These are phyloP conservation scores for Diplodia sapinea DNA, from an alignment of 2,329 filamentous ascomycete genomes.

Conservation along the genomic window DNA sequence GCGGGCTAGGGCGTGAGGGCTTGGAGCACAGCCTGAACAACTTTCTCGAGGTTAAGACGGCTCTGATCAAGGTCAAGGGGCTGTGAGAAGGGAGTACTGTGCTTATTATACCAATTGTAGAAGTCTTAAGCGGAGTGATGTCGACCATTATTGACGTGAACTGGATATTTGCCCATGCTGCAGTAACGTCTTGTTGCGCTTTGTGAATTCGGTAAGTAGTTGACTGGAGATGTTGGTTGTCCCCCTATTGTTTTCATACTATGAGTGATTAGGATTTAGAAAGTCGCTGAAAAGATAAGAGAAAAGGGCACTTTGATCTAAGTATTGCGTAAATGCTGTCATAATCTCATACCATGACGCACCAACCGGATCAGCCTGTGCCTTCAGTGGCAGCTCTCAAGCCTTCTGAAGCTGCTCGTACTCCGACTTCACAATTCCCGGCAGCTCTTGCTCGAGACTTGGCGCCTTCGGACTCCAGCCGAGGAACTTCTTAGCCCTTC, in stretches of 20 bases:
- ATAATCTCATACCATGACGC: background rate
- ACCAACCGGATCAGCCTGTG: background rate
- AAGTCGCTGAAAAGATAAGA: too few relatives aligned
- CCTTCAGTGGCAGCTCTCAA: background rate
- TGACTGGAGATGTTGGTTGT: too few relatives aligned
- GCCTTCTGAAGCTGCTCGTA: conserved; percentile 22
- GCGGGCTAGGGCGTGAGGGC: conserved; percentile 46
- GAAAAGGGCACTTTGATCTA: too few relatives aligned
- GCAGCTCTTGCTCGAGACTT: conserved; percentile 25
- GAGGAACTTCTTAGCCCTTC: conserved; percentile 61
- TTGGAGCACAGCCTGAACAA: conserved; percentile 41
- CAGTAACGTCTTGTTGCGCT: too few relatives aligned
- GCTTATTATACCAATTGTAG: too few relatives aligned
- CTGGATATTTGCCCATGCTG: too few relatives aligned
- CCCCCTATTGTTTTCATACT: too few relatives aligned
- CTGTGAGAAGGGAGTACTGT: background rate
- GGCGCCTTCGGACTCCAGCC: conserved; percentile 63
- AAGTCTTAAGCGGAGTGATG: too few relatives aligned
- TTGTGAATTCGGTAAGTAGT: too few relatives aligned
- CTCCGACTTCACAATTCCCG: conserved; percentile 18
- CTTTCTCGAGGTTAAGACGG: conserved; percentile 45
- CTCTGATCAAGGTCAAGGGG: conserved; percentile 39
- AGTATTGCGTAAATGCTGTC: background rate
- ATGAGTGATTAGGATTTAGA: too few relatives aligned
- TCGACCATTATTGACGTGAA: too few relatives aligned